Evolutionary conservation across 2,329 filamentous ascomycete species (phyloP).

Genomic region (Knufia fluminis): DNA sequence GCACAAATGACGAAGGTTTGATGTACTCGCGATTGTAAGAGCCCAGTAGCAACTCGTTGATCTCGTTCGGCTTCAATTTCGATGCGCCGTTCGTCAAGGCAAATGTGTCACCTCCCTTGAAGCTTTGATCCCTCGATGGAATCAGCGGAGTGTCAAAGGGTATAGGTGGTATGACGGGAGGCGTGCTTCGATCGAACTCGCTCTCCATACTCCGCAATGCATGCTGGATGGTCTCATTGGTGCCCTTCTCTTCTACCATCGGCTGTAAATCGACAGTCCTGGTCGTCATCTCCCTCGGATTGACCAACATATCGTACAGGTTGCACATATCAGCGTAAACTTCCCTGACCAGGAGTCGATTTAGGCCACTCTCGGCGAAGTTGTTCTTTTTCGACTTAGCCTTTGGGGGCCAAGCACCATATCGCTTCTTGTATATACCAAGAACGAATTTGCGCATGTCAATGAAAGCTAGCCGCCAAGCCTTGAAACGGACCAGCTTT

Average conservation of each 20-base stretch:
- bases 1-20: conserved; percentile 38
- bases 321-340: conserved; percentile 79
- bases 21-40: conserved; percentile 71
- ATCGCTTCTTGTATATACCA: conserved; percentile 57
- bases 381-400: conserved; percentile 85
- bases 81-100: conserved; percentile 66
- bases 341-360: conserved; percentile 69
- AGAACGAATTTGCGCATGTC: conserved; percentile 66
- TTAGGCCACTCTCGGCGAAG: conserved; percentile 76
- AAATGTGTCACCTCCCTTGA: conserved; percentile 54
- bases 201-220: conserved; percentile 70
- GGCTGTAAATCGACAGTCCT: conserved; percentile 62
- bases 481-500: conserved; percentile 70
- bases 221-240: conserved; percentile 52
- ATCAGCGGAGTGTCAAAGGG: conserved; percentile 80
- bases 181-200: conserved; percentile 82
- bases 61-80: conserved; percentile 69
- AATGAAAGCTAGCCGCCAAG: conserved; percentile 67
- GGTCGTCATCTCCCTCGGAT: conserved; percentile 68
- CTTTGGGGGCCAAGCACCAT: conserved; percentile 81
- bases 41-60: conserved; percentile 65
- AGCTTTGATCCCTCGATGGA: conserved; percentile 53
- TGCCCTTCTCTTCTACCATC: conserved; percentile 43
- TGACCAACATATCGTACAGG: conserved; percentile 80
- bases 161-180: conserved; percentile 81